Conservation (phyloP, 225 moss, liverwort and hornwort genomes). For the Straminergon stramineum region DNA sequence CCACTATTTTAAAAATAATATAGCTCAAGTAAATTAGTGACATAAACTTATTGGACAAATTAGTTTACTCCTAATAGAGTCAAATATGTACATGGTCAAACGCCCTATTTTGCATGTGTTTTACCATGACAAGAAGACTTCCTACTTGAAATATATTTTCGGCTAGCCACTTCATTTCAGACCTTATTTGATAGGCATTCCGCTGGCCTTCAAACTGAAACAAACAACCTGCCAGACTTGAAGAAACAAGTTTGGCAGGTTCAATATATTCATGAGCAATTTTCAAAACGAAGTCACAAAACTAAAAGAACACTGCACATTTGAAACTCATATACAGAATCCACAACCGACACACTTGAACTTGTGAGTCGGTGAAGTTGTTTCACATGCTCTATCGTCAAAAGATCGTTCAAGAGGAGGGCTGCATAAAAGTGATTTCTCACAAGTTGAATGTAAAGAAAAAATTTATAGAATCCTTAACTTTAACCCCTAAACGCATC, state of each 20-base stretch:
- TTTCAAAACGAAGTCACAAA: background rate
- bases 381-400: no score
- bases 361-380: background rate
- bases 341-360: background rate
- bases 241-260: background rate
- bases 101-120: background rate
- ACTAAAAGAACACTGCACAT: background rate
- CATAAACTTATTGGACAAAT: no score
- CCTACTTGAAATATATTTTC: background rate
- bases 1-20: no score
- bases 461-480: background rate
- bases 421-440: background rate
- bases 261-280: background rate
- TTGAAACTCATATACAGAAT: background rate
- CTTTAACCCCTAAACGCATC: no score
- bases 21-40: no score
- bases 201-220: background rate
- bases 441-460: background rate
- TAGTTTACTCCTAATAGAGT: background rate
- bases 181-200: background rate
- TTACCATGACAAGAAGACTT: background rate
- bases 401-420: background rate
- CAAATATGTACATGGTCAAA: background rate
- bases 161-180: background rate
- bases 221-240: background rate